A percentile compares a stretch with the other conserved stretches of the same genome.
These are phyloP conservation scores for Arxiozyma telluris DNA, from an alignment of 1,139 yeast species.

Conservation along the genomic window DNA sequence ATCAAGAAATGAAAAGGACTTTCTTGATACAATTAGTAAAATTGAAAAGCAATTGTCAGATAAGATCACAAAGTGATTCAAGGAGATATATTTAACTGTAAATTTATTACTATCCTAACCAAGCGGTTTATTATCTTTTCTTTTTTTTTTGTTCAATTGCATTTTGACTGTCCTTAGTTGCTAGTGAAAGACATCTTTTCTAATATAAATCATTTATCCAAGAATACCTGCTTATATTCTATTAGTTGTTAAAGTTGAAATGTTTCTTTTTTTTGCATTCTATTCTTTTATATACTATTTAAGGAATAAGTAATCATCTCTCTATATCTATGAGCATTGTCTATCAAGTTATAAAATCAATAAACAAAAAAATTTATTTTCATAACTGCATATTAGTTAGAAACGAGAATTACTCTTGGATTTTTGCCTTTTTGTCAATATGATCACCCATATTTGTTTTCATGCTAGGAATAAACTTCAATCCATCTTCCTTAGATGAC, in stretches of 20 bases:
- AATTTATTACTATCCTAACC: background rate
- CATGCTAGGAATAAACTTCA: background rate
- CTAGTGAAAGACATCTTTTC: background rate
- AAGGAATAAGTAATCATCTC: background rate
- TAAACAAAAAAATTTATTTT: background rate
- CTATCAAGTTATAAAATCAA: background rate
- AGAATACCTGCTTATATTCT: background rate
- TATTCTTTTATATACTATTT: too few species aligned
- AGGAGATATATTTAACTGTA: background rate
- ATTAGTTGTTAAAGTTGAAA: background rate
- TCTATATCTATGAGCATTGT: background rate
- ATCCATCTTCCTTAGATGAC: constrained; percentile 7
- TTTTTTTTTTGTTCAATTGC: background rate
- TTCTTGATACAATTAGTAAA: constrained; percentile 10
- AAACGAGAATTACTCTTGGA: background rate
- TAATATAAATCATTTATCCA: too few species aligned
- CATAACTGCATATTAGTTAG: background rate
- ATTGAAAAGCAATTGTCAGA: constrained; percentile 18
- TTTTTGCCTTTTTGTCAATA: constrained; percentile 8
- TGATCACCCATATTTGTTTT: constrained; percentile 3
- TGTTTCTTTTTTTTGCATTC: background rate
- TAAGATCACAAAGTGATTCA: background rate
- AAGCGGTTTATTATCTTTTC: background rate
- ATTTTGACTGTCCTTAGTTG: background rate
- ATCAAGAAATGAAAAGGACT: constrained; percentile 24